Conservation (phyloP, 352 stramenopile genomes). For the Hyaloperonospora arabidopsidis region DNA sequence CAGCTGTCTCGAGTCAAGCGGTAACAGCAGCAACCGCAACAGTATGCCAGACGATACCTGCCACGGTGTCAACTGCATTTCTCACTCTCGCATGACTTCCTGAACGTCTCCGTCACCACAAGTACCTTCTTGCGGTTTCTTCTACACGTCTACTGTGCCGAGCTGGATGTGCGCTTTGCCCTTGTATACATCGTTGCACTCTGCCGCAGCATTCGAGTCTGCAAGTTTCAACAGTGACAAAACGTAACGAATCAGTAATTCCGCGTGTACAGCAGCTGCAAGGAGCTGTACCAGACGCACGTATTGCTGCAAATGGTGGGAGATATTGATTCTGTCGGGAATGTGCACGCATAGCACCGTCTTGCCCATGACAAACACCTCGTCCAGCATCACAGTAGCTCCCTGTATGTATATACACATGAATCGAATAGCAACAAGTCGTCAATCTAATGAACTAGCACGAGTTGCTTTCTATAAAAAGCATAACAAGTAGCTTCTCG, state of each 20-base stretch:
- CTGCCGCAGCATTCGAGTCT: conserved; percentile 73
- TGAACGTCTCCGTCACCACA: too few relatives aligned
- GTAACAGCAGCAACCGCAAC: too few relatives aligned
- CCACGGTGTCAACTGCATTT: too few relatives aligned
- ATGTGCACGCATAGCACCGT: conserved; percentile 85
- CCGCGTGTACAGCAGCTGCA: background rate
- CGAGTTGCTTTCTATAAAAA: background rate
- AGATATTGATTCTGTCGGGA: conserved; percentile 78
- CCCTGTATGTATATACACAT: conserved; percentile 29
- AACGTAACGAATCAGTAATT: background rate
- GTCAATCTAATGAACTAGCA: background rate
- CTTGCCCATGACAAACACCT: conserved; percentile 85
- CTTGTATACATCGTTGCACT: conserved; percentile 80
- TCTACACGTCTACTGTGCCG: background rate
- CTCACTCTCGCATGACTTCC: too few relatives aligned
- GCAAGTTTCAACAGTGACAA: conserved; percentile 4
- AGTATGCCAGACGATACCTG: too few relatives aligned
- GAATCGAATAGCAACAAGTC: background rate
- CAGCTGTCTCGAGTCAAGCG: too few relatives aligned
- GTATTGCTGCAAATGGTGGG: conserved; percentile 71
- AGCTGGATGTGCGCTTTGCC: conserved; percentile 43
- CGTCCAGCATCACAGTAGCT: conserved; percentile 49
- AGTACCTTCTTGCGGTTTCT: too few relatives aligned
- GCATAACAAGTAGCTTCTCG: background rate
- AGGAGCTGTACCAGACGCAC: conserved; percentile 21